Evolutionary conservation across 2,329 filamentous ascomycete species (phyloP), one percentile per base, ranked within the genome.

Genomic region (Aspergillus fijiensis): DNA sequence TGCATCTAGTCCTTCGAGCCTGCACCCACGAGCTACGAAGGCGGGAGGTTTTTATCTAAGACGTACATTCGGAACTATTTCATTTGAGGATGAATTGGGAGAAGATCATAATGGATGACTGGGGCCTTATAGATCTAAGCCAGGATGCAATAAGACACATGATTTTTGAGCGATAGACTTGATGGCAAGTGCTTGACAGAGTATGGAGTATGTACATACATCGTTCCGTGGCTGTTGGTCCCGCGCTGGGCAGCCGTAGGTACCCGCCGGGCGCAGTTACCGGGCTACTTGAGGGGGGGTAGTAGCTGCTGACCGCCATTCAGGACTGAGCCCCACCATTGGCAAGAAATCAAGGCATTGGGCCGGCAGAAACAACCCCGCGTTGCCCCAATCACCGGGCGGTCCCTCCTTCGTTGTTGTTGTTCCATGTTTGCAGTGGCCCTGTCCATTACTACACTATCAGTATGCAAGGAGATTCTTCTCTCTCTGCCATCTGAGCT

Each of bases 291-390:
- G 21, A n/a, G n/a, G n/a, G n/a, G n/a, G 21, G 21, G 21, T 21
- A 23, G 23, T 23, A 25, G 27, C 27, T 16, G 14, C 27, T 57
- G 60, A 62, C 64, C 64, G 64, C 64, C 63, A 49, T n/a, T 45
- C 14, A 23, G 2, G 25, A 50, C 27, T 9, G 7, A 25, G 51
- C 47, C 27, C 9, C 9, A 29, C 45, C 47, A 60, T 23, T 49
- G 57, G 55, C 49, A 51, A 49, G 55, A 35, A 64, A 68, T 63
- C 64, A 61, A 58, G 19, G 49, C 55, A 21, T 67, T 69, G 70
- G 69, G 67, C 66, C 42, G 71, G 71, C 72, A 73, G 60, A 71
- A 74, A 67, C n/a, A 48, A 59, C 71, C 71, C 71, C 71, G 66
- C 70, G 66, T 67, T 57, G 69, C 55, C 54, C 62, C 65, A 67